Evolutionary conservation across 345 rosid genomes (phyloP).

Genomic region (Bruguiera parviflora): DNA sequence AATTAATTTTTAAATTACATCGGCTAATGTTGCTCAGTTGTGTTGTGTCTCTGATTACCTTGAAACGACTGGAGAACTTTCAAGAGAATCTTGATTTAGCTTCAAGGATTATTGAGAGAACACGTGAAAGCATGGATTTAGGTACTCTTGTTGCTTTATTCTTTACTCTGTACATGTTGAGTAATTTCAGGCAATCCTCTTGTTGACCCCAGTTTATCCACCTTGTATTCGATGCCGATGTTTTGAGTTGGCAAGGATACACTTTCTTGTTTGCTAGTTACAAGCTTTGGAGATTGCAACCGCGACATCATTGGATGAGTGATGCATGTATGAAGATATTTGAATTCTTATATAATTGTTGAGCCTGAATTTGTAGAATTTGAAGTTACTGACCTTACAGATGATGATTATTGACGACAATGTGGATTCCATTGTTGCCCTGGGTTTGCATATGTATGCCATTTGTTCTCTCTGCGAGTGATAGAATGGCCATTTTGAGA

Average conservation of each 20-base stretch:
- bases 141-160: conserved; percentile 11
- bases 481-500: too few species aligned
- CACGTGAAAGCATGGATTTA: conserved; percentile 66
- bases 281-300: conserved; percentile 19
- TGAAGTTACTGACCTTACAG: neutral
- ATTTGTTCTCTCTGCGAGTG: too few species aligned
- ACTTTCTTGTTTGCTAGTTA: conserved; percentile 19
- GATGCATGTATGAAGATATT: conserved; percentile 13
- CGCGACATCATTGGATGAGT: neutral
- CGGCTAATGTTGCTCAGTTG: conserved; percentile 76
- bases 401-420: too few species aligned
- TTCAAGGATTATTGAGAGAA: conserved; percentile 66
- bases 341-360: conserved; percentile 3
- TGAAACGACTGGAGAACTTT: conserved; percentile 81
- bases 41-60: conserved; percentile 78
- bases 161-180: conserved; percentile 14
- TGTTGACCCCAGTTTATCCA: conserved; percentile 15
- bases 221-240: conserved; percentile 45
- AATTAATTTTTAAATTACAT: conserved; percentile 81
- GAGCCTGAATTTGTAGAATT: neutral
- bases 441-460: too few species aligned
- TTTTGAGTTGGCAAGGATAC: conserved; percentile 27
- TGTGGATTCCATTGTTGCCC: too few species aligned
- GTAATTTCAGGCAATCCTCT: conserved; percentile 19
- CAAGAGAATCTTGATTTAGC: conserved; percentile 68